Evolutionary conservation across 352 stramenopile species (phyloP).

Genomic region (Phytophthora pisi): DNA sequence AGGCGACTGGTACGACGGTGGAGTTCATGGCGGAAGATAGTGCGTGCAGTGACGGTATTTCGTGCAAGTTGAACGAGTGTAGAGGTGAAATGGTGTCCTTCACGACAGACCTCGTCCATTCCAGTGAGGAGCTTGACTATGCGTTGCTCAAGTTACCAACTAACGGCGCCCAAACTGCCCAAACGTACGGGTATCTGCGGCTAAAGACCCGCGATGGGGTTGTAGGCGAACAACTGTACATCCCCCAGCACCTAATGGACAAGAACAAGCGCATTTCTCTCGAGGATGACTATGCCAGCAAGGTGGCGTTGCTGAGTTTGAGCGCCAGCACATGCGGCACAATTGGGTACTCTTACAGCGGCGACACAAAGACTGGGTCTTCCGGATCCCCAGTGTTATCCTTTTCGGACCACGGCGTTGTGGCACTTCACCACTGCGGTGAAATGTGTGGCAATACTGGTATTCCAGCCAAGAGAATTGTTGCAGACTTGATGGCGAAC

Average conservation of each 20-base stretch:
- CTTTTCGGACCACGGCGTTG: conserved; percentile 51
- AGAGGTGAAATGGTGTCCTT: conserved; percentile 47
- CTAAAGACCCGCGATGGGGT: conserved; percentile 35
- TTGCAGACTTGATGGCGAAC: conserved; percentile 39
- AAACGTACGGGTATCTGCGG: conserved; percentile 60
- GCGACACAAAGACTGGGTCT: conserved; percentile 66
- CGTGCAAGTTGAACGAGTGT: conserved; percentile 22
- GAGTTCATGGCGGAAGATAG: conserved; percentile 61
- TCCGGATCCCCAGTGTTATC: conserved; percentile 68
- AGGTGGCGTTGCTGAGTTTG: conserved; percentile 41
- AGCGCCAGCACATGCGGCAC: conserved; percentile 41
- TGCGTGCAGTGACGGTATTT: conserved; percentile 33
- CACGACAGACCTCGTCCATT: conserved; percentile 41
- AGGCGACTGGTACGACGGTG: conserved; percentile 46
- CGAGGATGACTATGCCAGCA: conserved; percentile 48
- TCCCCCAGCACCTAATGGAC: conserved; percentile 54
- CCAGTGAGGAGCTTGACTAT: conserved; percentile 54
- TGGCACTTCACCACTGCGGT: conserved; percentile 73
- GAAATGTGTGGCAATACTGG: conserved; percentile 59
- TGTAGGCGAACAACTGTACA: conserved; percentile 50
- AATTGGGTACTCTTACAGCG: conserved; percentile 57
- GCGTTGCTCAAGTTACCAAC: conserved; percentile 47
- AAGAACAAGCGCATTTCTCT: conserved; percentile 59
- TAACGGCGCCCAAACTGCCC: conserved; percentile 16
- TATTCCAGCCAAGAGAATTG: conserved; percentile 48